Conservation (phyloP, 345 rosid genomes). For the Mercurialis annua region DNA sequence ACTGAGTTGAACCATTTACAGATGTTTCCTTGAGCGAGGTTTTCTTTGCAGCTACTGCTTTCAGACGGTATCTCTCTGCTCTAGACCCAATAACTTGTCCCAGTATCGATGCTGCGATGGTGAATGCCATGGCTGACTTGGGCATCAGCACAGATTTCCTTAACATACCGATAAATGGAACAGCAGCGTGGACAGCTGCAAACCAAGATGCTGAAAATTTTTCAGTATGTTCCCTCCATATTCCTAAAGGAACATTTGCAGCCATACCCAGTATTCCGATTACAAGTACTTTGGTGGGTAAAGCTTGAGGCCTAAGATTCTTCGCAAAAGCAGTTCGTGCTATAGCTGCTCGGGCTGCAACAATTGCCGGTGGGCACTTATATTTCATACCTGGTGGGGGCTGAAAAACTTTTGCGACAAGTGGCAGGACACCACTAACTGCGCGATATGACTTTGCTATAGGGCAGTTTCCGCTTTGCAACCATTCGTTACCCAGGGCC, state of each 20-base stretch:
- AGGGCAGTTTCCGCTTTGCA: slow-evolving; percentile 84
- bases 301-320: slow-evolving; percentile 91
- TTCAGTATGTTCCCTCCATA: slow-evolving; percentile 94
- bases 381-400: slow-evolving; percentile 72
- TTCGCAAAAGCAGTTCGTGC: slow-evolving; percentile 81
- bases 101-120: slow-evolving; percentile 78
- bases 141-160: slow-evolving; percentile 95
- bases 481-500: slow-evolving; percentile 79
- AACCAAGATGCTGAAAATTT: slow-evolving; percentile 88
- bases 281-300: slow-evolving; percentile 72
- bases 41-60: slow-evolving; percentile 45
- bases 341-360: slow-evolving; percentile 88
- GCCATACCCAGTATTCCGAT: slow-evolving; percentile 97
- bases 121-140: slow-evolving; percentile 86
- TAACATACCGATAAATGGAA: slow-evolving; percentile 87
- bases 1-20: slow-evolving; percentile 15
- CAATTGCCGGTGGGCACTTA: slow-evolving; percentile 75
- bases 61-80: slow-evolving; percentile 80
- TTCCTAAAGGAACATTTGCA: slow-evolving; percentile 78
- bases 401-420: slow-evolving; percentile 72
- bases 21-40: slow-evolving; percentile 22
- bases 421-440: slow-evolving; percentile 72
- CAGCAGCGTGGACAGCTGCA: slow-evolving; percentile 88
- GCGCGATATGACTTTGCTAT: slow-evolving; percentile 90
- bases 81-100: slow-evolving; percentile 98